Percentiles rank a stretch among this genome's conserved stretches.
phyloP scores from a whole-genome alignment of 1,284 basidiomycete genomes.

The Cryptococcus floricola region DNA sequence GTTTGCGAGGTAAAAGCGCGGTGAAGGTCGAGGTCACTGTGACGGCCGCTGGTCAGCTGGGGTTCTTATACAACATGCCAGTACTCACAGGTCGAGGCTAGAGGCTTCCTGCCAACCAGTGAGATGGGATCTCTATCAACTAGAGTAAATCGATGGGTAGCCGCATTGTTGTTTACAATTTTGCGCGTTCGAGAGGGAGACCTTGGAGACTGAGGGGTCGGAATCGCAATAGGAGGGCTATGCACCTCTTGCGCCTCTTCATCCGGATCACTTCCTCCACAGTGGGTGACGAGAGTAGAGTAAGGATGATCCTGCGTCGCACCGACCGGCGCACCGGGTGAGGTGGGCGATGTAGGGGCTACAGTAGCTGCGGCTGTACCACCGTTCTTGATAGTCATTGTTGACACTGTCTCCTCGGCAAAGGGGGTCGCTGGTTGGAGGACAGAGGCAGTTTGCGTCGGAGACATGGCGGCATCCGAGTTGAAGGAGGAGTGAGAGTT shows the following conservation, averaged over 20 bases:
- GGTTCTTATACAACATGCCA: background rate
- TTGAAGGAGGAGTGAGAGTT: background rate
- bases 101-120: slow-evolving; percentile 56
- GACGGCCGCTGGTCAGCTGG: background rate
- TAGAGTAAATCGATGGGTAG: slow-evolving; percentile 75
- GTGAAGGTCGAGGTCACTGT: slow-evolving; percentile 43
- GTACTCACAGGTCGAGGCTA: slow-evolving; percentile 31
- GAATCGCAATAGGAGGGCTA: too few relatives aligned
- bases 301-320: too few relatives aligned
- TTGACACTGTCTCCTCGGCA: slow-evolving; percentile 5
- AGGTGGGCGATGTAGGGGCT: too few relatives aligned
- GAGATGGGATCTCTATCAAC: slow-evolving; percentile 59
- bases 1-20: slow-evolving; percentile 61
- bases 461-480: background rate
- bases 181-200: too few relatives aligned
- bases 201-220: too few relatives aligned
- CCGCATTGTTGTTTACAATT: slow-evolving; percentile 36
- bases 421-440: background rate
- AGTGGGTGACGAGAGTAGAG: too few relatives aligned
- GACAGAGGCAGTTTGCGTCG: background rate
- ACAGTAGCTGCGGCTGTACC: too few relatives aligned
- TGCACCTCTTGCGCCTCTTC: too few relatives aligned
- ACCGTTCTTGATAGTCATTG: slow-evolving; percentile 11
- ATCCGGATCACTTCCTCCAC: too few relatives aligned
- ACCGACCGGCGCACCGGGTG: too few relatives aligned